Evolutionary conservation across 129 eudicot genomes (phyloP).

Genomic region (Lonicera japonica): DNA sequence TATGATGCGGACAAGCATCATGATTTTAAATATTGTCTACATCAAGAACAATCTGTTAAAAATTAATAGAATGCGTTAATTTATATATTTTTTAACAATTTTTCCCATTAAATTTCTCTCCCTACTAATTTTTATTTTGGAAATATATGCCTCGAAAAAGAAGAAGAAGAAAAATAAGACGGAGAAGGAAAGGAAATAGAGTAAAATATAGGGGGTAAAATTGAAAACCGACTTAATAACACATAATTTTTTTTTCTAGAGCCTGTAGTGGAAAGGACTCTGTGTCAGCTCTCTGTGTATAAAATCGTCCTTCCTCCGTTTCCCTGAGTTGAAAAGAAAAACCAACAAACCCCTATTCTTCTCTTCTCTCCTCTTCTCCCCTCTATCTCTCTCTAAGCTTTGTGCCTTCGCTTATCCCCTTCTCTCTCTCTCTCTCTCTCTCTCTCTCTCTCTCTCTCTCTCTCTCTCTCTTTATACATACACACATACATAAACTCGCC

Average conservation of each 20-base stretch:
- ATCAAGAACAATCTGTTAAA: too few species aligned
- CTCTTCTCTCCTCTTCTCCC: slow-evolving; percentile 9
- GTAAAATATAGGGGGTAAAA: slow-evolving; percentile 20
- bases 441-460: neutral
- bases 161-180: too few species aligned
- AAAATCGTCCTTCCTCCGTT: slow-evolving; percentile 31
- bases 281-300: slow-evolving; percentile 12
- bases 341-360: slow-evolving; percentile 14
- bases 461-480: slow-evolving; percentile 16
- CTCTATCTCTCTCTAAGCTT: neutral
- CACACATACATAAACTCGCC: neutral
- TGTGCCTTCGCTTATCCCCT: slow-evolving; percentile 28
- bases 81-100: too few species aligned
- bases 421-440: slow-evolving; percentile 11
- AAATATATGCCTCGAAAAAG: too few species aligned
- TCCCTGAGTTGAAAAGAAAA: slow-evolving; percentile 37
- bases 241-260: slow-evolving; percentile 4
- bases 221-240: slow-evolving; percentile 38
- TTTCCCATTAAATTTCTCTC: too few species aligned
- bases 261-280: neutral
- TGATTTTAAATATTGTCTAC: too few species aligned
- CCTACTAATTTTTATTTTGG: too few species aligned
- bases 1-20: too few species aligned
- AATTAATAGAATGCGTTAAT: too few species aligned
- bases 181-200: neutral